Evolutionary conservation across 495 filamentous ascomycete genomes (phyloP), one percentile per base, ranked within the genome.

Genomic region (Durotheca rogersii): DNA sequence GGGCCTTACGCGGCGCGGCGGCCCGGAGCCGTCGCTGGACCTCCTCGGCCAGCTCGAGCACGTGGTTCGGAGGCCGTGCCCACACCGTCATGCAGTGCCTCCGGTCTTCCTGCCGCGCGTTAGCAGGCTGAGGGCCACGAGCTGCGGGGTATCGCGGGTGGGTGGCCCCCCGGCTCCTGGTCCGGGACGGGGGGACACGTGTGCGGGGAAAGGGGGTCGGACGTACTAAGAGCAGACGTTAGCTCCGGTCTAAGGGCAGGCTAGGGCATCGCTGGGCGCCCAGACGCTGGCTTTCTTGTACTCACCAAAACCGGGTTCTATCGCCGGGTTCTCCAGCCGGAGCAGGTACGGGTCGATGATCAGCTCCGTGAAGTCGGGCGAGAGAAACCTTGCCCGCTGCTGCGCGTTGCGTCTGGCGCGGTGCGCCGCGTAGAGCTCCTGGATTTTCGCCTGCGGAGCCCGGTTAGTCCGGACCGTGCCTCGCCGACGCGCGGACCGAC

Each of bases 61-160:
- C 75, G 53, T 83, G 77, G 37, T 77, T 65, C 9, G 91, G 86
- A 10, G 92, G 92, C 5, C 91, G 79, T 17, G 87, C 89, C 88
- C 89, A 96, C 62, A 95, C 85, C 0, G 86, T 86, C 9, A 96
- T 72, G 61, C 90, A 95, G 57, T 95, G 72, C 30, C 91, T 77
- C 11, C 81, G 77, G 58, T 96, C 91, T 55, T 64, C 60, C 56
- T 59, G 7, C 17, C 47, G 19, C 9, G n/a, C 31, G 21, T 58
- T 41, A 58, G 20, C 18, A 49, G 33, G 14, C 27, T 12, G 16
- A 41, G n/a, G n/a, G n/a, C n/a, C n/a, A n/a, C n/a, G n/a, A n/a
- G n/a, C n/a, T n/a, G n/a, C n/a, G n/a, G n/a, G n/a, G n/a, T n/a
- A n/a, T n/a, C n/a, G n/a, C n/a, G n/a, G n/a, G n/a, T n/a, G n/a